phyloP scores from a whole-genome alignment of 176 grass and related monocot genomes.

The Eragrostis nindensis region DNA sequence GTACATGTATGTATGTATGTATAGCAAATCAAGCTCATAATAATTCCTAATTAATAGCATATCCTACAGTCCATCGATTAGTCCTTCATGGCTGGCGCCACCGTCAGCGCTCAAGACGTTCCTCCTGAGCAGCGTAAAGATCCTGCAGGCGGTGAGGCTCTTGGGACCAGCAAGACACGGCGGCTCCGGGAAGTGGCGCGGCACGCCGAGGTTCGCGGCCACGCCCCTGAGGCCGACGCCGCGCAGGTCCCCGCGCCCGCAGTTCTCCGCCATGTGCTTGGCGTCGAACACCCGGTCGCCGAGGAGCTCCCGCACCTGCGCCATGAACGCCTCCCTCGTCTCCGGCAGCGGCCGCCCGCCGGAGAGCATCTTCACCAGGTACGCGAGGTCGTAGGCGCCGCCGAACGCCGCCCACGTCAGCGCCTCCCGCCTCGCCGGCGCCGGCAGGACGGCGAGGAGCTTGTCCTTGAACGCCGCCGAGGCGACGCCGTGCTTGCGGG shows the following conservation, averaged over 20 bases:
- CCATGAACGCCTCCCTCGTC: not conserved
- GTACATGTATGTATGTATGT: too few species aligned
- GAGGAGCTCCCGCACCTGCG: not conserved
- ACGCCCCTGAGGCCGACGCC: not conserved
- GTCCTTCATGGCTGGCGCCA: not conserved
- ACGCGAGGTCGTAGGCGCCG: not conserved
- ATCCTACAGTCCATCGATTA: not conserved
- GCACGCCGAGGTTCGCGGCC: not conserved
- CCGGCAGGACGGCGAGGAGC: not conserved
- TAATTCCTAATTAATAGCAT: too few species aligned
- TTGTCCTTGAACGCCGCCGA: not conserved
- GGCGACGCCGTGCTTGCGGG: not conserved
- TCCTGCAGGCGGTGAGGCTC: not conserved
- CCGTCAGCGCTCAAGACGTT: not conserved
- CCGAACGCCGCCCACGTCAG: conserved; percentile 4
- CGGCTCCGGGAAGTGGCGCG: not conserved
- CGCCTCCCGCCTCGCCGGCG: not conserved
- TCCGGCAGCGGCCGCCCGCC: not conserved
- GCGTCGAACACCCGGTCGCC: not conserved
- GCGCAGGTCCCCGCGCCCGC: not conserved
- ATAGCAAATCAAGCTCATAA: too few species aligned
- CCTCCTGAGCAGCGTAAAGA: not conserved
- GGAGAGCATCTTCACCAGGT: not conserved
- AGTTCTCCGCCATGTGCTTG: conserved; percentile 1
- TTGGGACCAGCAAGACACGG: not conserved